phyloP scores from a whole-genome alignment of 1,284 basidiomycete genomes.

The Marasmius tenuissimus region DNA sequence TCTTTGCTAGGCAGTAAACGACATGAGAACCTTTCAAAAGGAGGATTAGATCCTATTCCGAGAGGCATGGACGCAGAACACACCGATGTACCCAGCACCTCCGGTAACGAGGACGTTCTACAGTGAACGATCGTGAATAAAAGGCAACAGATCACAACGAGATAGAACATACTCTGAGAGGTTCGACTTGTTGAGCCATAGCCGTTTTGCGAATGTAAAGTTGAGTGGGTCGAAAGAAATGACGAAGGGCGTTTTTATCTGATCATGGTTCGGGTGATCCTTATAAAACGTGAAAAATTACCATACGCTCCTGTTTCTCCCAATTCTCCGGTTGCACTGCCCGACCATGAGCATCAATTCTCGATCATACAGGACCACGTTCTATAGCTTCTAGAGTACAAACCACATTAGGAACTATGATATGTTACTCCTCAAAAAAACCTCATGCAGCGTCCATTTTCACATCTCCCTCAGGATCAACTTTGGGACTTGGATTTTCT shows the following conservation, averaged over 20 bases:
- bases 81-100: slow-evolving; percentile 85
- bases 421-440: neutral
- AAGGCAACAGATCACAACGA: too few relatives aligned
- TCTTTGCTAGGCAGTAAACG: slow-evolving; percentile 82
- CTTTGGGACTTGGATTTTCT: slow-evolving; percentile 1
- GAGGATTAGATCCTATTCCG: slow-evolving; percentile 2
- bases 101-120: slow-evolving; percentile 81
- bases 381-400: neutral
- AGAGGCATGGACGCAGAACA: slow-evolving; percentile 17
- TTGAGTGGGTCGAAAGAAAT: neutral
- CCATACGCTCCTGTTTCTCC: neutral
- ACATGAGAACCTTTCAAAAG: slow-evolving; percentile 80
- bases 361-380: too few relatives aligned
- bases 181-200: neutral
- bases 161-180: neutral
- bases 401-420: neutral
- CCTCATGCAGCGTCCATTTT: slow-evolving; percentile 51
- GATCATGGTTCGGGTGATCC: neutral
- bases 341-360: too few relatives aligned
- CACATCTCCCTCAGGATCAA: slow-evolving; percentile 47
- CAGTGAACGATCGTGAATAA: neutral
- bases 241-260: slow-evolving; percentile 1
- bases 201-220: neutral
- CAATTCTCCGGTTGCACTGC: too few relatives aligned
- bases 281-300: neutral